These are phyloP conservation scores for Apiotrichum brassicae DNA, from an alignment of 1,284 basidiomycete species.

Conservation along the genomic window DNA sequence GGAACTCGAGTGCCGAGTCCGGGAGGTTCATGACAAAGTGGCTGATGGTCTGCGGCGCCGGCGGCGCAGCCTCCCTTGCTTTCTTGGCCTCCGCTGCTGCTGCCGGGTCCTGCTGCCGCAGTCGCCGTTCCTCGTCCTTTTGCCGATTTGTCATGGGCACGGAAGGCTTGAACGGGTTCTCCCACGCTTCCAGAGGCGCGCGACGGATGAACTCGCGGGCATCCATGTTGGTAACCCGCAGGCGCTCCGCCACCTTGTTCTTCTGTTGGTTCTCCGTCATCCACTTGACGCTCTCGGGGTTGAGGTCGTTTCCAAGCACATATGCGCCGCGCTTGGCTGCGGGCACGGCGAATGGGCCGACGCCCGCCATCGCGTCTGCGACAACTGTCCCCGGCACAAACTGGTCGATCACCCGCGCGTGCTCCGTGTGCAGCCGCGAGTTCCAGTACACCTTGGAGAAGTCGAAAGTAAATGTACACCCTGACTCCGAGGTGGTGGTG, in stretches of 20 bases:
- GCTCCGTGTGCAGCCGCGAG: constrained; percentile 85
- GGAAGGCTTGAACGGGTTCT: constrained; percentile 57
- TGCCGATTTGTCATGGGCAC: constrained; percentile 13
- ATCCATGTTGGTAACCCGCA: constrained; percentile 69
- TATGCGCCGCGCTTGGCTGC: constrained; percentile 82
- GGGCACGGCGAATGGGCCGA: constrained; percentile 93
- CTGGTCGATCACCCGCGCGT: constrained; percentile 70
- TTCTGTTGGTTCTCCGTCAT: constrained; percentile 63
- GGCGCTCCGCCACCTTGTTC: constrained; percentile 64
- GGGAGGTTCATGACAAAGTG: constrained; percentile 99
- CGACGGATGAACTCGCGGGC: constrained; percentile 73
- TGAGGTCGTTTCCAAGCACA: constrained; percentile 90
- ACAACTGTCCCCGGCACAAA: constrained; percentile 65
- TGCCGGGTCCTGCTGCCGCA: constrained; percentile 6
- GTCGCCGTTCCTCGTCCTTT: constrained; percentile 26
- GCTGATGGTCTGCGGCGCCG: constrained; percentile 53
- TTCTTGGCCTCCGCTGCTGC: not conserved
- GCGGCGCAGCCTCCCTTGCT: not conserved
- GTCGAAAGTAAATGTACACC: constrained; percentile 86
- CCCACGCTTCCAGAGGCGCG: constrained; percentile 54
- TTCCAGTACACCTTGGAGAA: constrained; percentile 98
- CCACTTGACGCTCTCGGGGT: constrained; percentile 78
- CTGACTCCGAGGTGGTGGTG: constrained; percentile 74
- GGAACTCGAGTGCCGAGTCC: constrained; percentile 80
- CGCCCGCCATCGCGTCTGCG: constrained; percentile 93